Evolutionary conservation across 164 flowering plant genomes (phyloP).

Genomic region (Macadamia integrifolia): DNA sequence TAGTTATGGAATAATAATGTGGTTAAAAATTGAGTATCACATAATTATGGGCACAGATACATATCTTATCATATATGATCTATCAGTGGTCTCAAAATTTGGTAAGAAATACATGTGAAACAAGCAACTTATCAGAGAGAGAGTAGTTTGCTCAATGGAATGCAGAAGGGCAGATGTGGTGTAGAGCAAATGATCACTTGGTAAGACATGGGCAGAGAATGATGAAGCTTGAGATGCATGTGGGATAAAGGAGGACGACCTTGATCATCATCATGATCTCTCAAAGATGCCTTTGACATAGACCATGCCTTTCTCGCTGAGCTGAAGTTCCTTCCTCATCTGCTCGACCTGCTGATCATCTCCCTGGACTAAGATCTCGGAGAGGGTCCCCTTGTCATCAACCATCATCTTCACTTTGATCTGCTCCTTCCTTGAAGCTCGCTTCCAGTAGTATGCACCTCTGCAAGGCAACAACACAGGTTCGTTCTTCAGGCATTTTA

Average conservation of each 20-base stretch:
- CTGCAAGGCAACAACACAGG: constrained; percentile 28
- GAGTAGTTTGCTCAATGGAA: too few relatives aligned
- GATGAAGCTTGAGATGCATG: background rate
- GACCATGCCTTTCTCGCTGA: constrained; percentile 81
- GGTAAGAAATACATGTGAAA: too few relatives aligned
- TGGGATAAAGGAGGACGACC: too few relatives aligned
- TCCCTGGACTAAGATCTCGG: constrained; percentile 85
- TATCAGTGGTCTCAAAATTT: too few relatives aligned
- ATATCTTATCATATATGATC: too few relatives aligned
- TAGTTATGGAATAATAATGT: too few relatives aligned
- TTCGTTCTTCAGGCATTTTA: background rate
- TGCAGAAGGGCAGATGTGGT: too few relatives aligned
- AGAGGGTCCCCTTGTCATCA: constrained; percentile 58
- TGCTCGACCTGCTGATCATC: constrained; percentile 88
- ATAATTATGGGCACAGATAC: too few relatives aligned
- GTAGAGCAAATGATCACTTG: too few relatives aligned
- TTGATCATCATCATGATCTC: constrained; percentile 23
- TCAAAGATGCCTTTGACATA: constrained; percentile 94
- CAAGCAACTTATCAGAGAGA: too few relatives aligned
- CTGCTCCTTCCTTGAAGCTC: constrained; percentile 41
- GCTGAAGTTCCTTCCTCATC: constrained; percentile 82
- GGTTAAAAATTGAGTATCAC: too few relatives aligned
- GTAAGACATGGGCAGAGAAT: background rate
- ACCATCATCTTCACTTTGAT: constrained; percentile 83
- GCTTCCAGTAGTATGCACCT: constrained; percentile 81